These are phyloP conservation scores for Kodamaea nitidulidarum DNA, from an alignment of 805 yeast genomes.

Conservation along the genomic window DNA sequence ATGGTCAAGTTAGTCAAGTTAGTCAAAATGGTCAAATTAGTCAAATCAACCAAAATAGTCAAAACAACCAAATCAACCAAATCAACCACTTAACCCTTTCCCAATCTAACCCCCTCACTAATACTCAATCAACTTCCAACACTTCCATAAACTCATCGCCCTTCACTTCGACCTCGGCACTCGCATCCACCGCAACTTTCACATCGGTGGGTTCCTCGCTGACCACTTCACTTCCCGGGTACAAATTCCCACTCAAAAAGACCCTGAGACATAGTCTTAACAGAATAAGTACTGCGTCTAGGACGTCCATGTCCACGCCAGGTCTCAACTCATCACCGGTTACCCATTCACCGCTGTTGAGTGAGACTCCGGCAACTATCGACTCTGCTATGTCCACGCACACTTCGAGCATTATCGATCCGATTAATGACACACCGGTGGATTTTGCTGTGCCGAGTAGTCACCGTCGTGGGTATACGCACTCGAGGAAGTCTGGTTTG, in stretches of 20 bases:
- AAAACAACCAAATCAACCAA: no score
- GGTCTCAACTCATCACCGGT: slow-evolving; percentile 25
- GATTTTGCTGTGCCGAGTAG: slow-evolving; percentile 25
- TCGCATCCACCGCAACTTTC: neutral
- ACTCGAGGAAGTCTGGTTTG: slow-evolving; percentile 18
- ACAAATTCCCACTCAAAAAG: slow-evolving; percentile 14
- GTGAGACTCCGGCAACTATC: slow-evolving; percentile 26
- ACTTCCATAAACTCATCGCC: neutral
- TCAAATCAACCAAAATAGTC: no score
- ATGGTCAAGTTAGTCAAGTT: no score
- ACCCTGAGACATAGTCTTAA: slow-evolving; percentile 14
- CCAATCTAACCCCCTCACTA: no score
- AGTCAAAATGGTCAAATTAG: no score
- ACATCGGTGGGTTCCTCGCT: neutral
- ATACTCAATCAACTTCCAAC: no score
- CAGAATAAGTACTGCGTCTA: slow-evolving; percentile 8
- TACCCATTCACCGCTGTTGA: slow-evolving; percentile 35
- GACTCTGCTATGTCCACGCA: slow-evolving; percentile 17
- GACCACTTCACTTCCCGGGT: slow-evolving; percentile 3
- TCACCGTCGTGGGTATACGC: slow-evolving; percentile 8
- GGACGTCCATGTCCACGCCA: slow-evolving; percentile 9
- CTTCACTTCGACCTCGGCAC: neutral
- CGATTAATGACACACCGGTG: slow-evolving; percentile 38
- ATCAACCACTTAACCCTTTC: no score
- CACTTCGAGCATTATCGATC: slow-evolving; percentile 26